These are phyloP conservation scores for Magnusiomyces ingens DNA, from an alignment of 1,139 yeast species.

Conservation along the genomic window DNA sequence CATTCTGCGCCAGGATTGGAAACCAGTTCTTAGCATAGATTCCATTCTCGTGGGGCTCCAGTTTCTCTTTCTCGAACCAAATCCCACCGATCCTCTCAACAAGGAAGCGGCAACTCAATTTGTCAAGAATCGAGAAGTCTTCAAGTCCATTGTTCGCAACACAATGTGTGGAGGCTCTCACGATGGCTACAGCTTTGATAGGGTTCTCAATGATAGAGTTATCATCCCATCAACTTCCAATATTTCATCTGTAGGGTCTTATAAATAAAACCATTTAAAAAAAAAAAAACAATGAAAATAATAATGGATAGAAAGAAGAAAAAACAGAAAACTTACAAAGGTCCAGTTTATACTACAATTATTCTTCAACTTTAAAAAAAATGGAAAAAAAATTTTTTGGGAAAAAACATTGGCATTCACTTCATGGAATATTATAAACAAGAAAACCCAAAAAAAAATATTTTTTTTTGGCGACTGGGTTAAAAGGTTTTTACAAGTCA, in stretches of 20 bases:
- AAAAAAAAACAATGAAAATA: not conserved
- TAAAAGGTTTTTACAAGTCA: not conserved
- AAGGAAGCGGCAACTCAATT: conserved; percentile 79
- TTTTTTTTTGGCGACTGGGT: conserved; percentile 4
- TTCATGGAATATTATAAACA: conserved; percentile 18
- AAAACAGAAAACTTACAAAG: not conserved
- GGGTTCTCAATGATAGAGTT: conserved; percentile 33
- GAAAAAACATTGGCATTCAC: conserved; percentile 16
- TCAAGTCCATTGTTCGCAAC: conserved; percentile 50
- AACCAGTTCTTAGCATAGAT: conserved; percentile 73
- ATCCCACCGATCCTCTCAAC: conserved; percentile 86
- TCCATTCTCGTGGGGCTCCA: conserved; percentile 79
- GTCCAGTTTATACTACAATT: not conserved
- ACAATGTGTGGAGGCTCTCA: conserved; percentile 72
- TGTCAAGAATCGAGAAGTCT: conserved; percentile 49
- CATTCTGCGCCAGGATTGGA: conserved; percentile 92
- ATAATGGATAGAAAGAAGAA: not conserved
- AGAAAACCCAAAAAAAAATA: conserved; percentile 14
- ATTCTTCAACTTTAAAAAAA: not conserved
- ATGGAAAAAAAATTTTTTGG: conserved; percentile 4
- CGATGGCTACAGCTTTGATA: conserved; percentile 55
- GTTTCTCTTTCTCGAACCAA: conserved; percentile 83
- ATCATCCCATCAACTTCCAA: not conserved
- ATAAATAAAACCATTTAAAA: not conserved
- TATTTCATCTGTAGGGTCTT: not conserved